Evolutionary conservation across 345 rosid species (phyloP).

Genomic region (Brassica rapa): DNA sequence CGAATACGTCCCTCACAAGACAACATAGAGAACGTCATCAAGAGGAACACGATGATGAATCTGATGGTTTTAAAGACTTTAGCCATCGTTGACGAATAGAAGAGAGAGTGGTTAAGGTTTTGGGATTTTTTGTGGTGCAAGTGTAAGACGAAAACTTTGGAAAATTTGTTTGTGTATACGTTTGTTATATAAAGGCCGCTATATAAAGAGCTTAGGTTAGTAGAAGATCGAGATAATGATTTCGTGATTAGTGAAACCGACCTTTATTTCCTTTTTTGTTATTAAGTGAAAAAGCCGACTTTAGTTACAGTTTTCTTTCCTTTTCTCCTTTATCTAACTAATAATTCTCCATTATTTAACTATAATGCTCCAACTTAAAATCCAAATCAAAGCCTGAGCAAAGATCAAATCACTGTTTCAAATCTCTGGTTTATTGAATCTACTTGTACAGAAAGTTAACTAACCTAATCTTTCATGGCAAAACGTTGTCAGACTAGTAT

Average conservation of each 20-base stretch:
- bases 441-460: neutral
- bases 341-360: no score
- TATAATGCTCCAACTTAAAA: neutral
- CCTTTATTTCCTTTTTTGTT: neutral
- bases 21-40: neutral
- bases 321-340: neutral
- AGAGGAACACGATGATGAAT: neutral
- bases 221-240: neutral
- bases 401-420: neutral
- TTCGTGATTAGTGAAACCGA: neutral
- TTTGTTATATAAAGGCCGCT: neutral
- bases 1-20: neutral
- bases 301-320: neutral
- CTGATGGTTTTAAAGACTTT: neutral
- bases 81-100: neutral
- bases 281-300: neutral
- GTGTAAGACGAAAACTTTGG: neutral
- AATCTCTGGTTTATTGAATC: neutral
- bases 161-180: neutral
- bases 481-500: neutral
- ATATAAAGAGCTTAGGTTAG: neutral
- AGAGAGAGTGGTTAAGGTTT: neutral
- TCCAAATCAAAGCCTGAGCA: neutral
- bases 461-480: neutral
- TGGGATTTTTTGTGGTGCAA: neutral